These are phyloP conservation scores for Cladophialophora yegresii DNA, from an alignment of 2,329 filamentous ascomycete genomes.

Conservation along the genomic window DNA sequence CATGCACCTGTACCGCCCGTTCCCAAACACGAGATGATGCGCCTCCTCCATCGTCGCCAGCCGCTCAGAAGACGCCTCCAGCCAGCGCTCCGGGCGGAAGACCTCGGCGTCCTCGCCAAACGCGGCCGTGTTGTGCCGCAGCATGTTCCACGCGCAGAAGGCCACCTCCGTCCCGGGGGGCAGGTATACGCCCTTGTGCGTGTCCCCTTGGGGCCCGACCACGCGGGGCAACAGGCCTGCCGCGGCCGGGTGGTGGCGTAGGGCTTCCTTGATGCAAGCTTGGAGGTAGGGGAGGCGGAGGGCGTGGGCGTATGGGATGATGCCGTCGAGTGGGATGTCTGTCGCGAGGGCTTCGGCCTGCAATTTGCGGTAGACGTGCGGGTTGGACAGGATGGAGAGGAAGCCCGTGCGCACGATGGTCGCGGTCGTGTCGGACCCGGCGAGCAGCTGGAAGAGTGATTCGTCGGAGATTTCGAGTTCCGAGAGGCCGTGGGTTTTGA, in stretches of 20 bases:
- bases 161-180: conserved; percentile 20
- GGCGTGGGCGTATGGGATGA: conserved; percentile 27
- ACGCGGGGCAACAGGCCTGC: conserved; percentile 35
- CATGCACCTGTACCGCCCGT: conserved; percentile 10
- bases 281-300: conserved; percentile 33
- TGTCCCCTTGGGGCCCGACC: conserved; percentile 29
- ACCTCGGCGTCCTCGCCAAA: conserved; percentile 13
- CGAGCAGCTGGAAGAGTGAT: conserved; percentile 28
- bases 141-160: conserved; percentile 19
- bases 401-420: conserved; percentile 29
- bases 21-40: conserved; percentile 19
- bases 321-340: conserved; percentile 19
- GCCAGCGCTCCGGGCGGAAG: conserved; percentile 16
- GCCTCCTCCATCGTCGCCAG: conserved; percentile 15
- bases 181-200: conserved; percentile 26
- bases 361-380: conserved; percentile 25
- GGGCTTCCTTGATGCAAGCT: conserved; percentile 43
- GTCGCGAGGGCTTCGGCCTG: conserved; percentile 29
- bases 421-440: conserved; percentile 30
- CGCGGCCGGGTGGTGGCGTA: conserved; percentile 38
- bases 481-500: conserved; percentile 28
- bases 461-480: conserved; percentile 29
- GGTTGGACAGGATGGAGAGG: conserved; percentile 28
- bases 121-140: conserved; percentile 6
- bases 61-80: conserved; percentile 11